Conservation (phyloP, 306 rosid species). For the Gastrolobium bilobum region DNA sequence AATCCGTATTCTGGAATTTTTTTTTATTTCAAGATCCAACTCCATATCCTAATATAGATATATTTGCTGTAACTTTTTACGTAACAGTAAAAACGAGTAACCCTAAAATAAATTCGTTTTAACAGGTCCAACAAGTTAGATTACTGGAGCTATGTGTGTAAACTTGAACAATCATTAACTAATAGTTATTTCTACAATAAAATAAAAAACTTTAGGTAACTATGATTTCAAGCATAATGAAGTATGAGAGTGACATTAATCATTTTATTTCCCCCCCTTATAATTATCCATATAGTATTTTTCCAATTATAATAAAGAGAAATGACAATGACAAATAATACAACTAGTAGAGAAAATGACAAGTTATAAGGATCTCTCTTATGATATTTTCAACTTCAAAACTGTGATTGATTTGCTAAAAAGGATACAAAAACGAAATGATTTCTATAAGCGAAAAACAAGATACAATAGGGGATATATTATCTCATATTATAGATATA, state of each 20-base stretch:
- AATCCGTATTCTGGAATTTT: too few relatives aligned
- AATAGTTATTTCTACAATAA: conserved; percentile 12
- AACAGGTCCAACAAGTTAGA: conserved; percentile 6
- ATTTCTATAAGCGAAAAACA: background rate
- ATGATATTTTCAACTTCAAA: conserved; percentile 18
- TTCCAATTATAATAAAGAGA: background rate
- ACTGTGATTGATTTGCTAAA: background rate
- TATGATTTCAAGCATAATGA: conserved; percentile 15
- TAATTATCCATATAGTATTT: background rate
- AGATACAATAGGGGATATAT: background rate
- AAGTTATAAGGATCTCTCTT: background rate
- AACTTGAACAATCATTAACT: background rate
- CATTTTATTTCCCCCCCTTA: too few relatives aligned
- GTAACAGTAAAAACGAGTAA: too few relatives aligned
- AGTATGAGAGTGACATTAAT: background rate
- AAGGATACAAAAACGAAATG: background rate
- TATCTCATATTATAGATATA: too few relatives aligned
- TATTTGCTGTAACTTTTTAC: too few relatives aligned
- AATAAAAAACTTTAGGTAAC: conserved; percentile 4
- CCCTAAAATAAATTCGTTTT: background rate
- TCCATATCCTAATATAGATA: too few relatives aligned
- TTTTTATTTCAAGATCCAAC: too few relatives aligned
- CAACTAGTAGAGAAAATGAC: conserved; percentile 4
- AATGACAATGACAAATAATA: background rate
- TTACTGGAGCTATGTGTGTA: conserved; percentile 2